These are phyloP conservation scores for Ogataea hybrid DNA, from an alignment of 1,139 yeast species.

Conservation along the genomic window DNA sequence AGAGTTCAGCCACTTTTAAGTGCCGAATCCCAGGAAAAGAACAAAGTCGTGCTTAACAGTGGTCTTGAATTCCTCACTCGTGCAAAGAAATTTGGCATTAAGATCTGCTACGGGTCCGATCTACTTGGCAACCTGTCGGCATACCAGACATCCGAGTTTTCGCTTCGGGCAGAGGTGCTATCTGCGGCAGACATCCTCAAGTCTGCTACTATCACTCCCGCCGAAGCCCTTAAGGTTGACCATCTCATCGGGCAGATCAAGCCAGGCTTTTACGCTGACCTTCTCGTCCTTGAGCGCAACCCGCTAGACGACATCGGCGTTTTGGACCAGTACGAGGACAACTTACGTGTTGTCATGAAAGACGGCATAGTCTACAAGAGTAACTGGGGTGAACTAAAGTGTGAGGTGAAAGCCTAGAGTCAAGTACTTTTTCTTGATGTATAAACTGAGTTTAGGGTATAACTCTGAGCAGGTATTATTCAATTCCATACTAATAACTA, in stretches of 20 bases:
- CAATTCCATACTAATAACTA: constrained; percentile 14
- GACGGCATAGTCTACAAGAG: constrained; percentile 27
- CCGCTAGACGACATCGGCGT: constrained; percentile 28
- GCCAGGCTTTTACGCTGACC: constrained; percentile 27
- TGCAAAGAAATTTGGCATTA: constrained; percentile 27
- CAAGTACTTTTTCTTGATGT: too few species aligned
- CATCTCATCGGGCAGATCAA: constrained; percentile 28
- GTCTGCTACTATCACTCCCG: constrained; percentile 31
- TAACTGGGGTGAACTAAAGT: constrained; percentile 4
- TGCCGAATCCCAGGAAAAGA: constrained; percentile 23
- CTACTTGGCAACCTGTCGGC: constrained; percentile 27
- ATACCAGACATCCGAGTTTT: constrained; percentile 31
- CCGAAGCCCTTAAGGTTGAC: constrained; percentile 22
- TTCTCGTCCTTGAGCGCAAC: constrained; percentile 24
- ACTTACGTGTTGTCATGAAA: constrained; percentile 26
- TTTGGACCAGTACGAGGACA: constrained; percentile 29
- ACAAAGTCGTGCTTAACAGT: constrained; percentile 22
- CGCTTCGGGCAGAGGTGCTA: constrained; percentile 25
- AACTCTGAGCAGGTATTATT: too few species aligned
- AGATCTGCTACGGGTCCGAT: constrained; percentile 30
- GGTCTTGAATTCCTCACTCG: constrained; percentile 26
- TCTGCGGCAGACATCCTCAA: constrained; percentile 24
- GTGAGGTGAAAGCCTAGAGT: not conserved
- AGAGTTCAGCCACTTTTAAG: constrained; percentile 25
- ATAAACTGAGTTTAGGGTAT: too few species aligned